These are phyloP conservation scores for Curvularia spicifera DNA, from an alignment of 2,329 filamentous ascomycete genomes.

Conservation along the genomic window DNA sequence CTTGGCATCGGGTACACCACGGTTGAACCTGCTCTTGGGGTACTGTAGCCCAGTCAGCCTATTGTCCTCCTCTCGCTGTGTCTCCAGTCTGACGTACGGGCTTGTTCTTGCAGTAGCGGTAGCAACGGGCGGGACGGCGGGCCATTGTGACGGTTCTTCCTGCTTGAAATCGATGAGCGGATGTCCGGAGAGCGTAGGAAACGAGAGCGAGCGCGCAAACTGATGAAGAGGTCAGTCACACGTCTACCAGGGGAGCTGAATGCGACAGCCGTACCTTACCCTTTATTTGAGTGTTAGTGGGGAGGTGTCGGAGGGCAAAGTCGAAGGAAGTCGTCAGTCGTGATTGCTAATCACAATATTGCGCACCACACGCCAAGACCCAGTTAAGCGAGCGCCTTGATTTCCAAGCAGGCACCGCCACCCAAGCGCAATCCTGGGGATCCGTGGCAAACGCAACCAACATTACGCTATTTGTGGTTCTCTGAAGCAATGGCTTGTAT, in stretches of 20 bases:
- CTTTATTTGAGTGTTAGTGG: constrained; percentile 39
- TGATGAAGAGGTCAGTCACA: constrained; percentile 21
- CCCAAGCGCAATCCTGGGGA: constrained; percentile 10
- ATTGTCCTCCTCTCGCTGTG: constrained; percentile 28
- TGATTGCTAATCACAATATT: constrained; percentile 29
- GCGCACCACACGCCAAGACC: constrained; percentile 12
- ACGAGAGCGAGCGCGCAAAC: constrained; percentile 17
- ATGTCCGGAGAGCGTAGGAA: constrained; percentile 19
- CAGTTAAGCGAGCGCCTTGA: constrained; percentile 22
- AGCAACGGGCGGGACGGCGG: constrained; percentile 98
- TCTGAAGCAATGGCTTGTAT: background rate
- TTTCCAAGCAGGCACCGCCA: constrained; percentile 19
- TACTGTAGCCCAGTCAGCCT: constrained; percentile 71
- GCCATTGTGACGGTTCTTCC: constrained; percentile 83
- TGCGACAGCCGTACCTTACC: constrained; percentile 37
- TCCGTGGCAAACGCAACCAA: background rate
- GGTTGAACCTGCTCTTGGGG: constrained; percentile 99
- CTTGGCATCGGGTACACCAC: constrained; percentile 85
- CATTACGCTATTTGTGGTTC: background rate
- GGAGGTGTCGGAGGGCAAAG: constrained; percentile 27
- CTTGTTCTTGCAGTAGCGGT: constrained; percentile 99
- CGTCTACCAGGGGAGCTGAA: constrained; percentile 14
- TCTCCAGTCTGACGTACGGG: constrained; percentile 58
- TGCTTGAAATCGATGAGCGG: constrained; percentile 58
- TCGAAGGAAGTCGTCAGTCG: constrained; percentile 20